A percentile compares a stretch with the other conserved stretches of the same genome.
Evolutionary conservation across 306 rosid species (phyloP).

Genomic region (Castanea crenata): DNA sequence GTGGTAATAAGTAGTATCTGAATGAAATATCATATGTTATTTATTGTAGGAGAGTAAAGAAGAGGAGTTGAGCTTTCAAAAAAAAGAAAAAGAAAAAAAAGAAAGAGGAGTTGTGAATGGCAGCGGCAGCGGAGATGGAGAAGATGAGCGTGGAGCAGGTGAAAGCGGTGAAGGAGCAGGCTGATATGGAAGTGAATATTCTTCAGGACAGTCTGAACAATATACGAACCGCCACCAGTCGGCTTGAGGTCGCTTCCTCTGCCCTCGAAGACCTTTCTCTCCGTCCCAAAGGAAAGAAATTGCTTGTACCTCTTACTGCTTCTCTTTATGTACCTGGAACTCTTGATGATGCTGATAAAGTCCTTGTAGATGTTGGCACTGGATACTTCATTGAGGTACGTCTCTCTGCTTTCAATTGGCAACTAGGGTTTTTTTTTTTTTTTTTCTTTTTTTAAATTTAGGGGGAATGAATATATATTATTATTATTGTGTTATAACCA

Average conservation of each 20-base stretch:
- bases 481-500: constrained; percentile 14
- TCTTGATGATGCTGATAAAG: constrained; percentile 64
- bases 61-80: constrained; percentile 17
- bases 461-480: no score
- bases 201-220: constrained; percentile 84
- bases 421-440: neutral
- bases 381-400: constrained; percentile 90
- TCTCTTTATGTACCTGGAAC: constrained; percentile 91
- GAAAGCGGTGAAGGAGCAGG: constrained; percentile 74
- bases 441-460: neutral
- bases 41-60: constrained; percentile 45
- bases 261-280: constrained; percentile 86
- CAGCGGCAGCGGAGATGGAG: constrained; percentile 42
- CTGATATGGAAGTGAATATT: constrained; percentile 79
- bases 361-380: constrained; percentile 87
- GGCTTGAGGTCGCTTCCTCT: constrained; percentile 76
- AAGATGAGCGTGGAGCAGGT: constrained; percentile 88
- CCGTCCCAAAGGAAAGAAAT: constrained; percentile 66
- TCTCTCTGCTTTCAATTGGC: neutral
- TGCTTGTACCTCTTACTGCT: constrained; percentile 91
- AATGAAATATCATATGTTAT: neutral
- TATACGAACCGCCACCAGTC: constrained; percentile 83
- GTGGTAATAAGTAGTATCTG: no score
- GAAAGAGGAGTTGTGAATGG: constrained; percentile 32
- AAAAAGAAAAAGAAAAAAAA: neutral